These are phyloP conservation scores for Artemisia tridentata DNA, from an alignment of 129 eudicot species.

Conservation along the genomic window DNA sequence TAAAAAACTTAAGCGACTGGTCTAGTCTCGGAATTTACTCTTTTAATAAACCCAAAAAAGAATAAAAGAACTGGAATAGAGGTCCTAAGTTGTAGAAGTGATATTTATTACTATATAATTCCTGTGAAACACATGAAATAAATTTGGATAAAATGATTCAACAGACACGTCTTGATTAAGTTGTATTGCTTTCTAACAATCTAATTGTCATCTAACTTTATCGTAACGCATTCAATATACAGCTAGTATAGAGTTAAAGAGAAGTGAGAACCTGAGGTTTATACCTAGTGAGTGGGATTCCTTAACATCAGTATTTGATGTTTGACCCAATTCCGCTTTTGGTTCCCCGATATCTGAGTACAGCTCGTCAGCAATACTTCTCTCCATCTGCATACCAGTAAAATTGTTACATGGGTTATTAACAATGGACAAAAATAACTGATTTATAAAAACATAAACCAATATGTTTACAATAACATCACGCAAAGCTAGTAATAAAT, in stretches of 20 bases:
- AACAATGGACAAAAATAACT: not conserved
- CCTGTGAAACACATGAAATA: no score
- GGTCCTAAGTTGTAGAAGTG: not conserved
- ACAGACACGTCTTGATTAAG: not conserved
- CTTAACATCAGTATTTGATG: conserved; percentile 8
- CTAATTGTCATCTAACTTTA: not conserved
- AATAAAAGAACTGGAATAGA: not conserved
- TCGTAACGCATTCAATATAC: not conserved
- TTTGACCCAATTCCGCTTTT: conserved; percentile 22
- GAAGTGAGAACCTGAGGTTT: not conserved
- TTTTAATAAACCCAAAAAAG: not conserved
- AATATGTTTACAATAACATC: no score
- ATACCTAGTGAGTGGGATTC: conserved; percentile 20
- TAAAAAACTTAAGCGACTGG: no score
- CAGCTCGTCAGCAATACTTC: conserved; percentile 41
- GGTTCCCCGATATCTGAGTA: conserved; percentile 37
- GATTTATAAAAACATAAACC: not conserved
- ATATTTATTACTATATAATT: not conserved
- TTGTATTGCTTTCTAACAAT: conserved; percentile 8
- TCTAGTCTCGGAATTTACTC: no score
- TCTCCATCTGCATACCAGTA: conserved; percentile 26
- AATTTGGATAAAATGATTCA: no score
- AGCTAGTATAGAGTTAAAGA: not conserved
- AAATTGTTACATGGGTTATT: not conserved
- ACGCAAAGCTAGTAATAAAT: no score